Base-by-base conservation (phyloP, 116 monocot species). In the Dioscorea cayenensis region DNA sequence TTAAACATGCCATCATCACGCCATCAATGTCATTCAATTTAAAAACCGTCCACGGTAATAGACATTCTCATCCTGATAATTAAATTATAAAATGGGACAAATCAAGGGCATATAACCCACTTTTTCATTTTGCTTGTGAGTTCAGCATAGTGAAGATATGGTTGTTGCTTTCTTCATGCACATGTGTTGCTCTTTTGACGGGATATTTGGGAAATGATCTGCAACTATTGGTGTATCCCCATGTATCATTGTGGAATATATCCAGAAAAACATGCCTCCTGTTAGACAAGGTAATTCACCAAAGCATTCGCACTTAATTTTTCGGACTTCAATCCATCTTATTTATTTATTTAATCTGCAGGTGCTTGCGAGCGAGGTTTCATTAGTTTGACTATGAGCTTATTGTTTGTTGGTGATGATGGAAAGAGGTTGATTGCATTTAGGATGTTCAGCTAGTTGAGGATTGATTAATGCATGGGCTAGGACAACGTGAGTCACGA, bases 391-490 rank as follows among this genome's bases (percentile, higher is more conserved):
- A n/a, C n/a, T n/a, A n/a, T n/a, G n/a, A n/a, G n/a, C n/a, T n/a
- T n/a, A n/a, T n/a, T n/a, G n/a, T n/a, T n/a, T n/a, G n/a, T n/a
- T n/a, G n/a, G n/a, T n/a, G n/a, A n/a, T n/a, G n/a, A n/a, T n/a
- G n/a, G n/a, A n/a, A n/a, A n/a, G n/a, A n/a, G n/a, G n/a, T n/a
- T n/a, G n/a, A n/a, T n/a, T 49, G 97, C 97, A 51, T 97, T 97
- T 80, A 93, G 97, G 25, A 97, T 90, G 79, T 97, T 97, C 63
- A n/a, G 97, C 97, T 60, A 90, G 97, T 50, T 80, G 97, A 88
- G 97, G 97, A 64, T 49, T 97, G 43, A 83, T 97, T 29, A 90
- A 97, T 97, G 20, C 93, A 93, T 82, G 97, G 90, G 13, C 81
- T 97, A 7, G 97, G 97, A 71, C 81, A 83, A 75, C 71, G 95